These are phyloP conservation scores for Sergeia podlipaevii DNA, from an alignment of 208 protist genomes.

Conservation along the genomic window DNA sequence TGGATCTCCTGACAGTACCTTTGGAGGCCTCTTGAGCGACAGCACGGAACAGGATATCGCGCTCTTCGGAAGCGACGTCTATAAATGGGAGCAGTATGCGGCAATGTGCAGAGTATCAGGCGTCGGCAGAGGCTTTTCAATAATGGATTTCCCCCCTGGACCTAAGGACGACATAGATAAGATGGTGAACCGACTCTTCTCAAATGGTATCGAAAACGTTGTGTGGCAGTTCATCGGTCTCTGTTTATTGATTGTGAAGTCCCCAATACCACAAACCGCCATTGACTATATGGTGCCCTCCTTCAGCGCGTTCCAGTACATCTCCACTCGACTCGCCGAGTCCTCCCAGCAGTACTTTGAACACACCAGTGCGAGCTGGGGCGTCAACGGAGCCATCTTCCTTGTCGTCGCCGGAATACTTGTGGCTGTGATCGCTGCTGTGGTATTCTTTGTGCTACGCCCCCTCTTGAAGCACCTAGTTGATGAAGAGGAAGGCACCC, in stretches of 20 bases:
- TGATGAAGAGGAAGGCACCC: conserved; percentile 16
- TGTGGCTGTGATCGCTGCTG: background rate
- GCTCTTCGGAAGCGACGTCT: conserved; percentile 8
- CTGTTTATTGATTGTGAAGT: conserved; percentile 2
- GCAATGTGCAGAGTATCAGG: background rate
- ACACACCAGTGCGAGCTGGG: background rate
- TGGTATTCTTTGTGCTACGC: conserved; percentile 4
- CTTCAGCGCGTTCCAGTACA: background rate
- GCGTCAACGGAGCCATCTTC: background rate
- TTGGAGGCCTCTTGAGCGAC: background rate
- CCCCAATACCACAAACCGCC: background rate
- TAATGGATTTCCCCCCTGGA: conserved; percentile 3
- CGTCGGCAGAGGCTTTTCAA: background rate
- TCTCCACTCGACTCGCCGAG: background rate
- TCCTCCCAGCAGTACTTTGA: background rate
- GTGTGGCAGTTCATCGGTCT: conserved; percentile 6
- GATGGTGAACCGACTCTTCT: conserved; percentile 3
- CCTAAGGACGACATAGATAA: background rate
- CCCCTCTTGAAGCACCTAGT: conserved; percentile 7
- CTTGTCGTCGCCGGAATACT: background rate
- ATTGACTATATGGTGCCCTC: background rate
- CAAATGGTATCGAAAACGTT: conserved; percentile 11
- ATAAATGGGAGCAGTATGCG: conserved; percentile 1
- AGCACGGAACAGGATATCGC: background rate
- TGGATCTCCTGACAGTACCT: background rate